Evolutionary conservation across 257 asterid genomes (phyloP).

Genomic region (Primulina eburnea): DNA sequence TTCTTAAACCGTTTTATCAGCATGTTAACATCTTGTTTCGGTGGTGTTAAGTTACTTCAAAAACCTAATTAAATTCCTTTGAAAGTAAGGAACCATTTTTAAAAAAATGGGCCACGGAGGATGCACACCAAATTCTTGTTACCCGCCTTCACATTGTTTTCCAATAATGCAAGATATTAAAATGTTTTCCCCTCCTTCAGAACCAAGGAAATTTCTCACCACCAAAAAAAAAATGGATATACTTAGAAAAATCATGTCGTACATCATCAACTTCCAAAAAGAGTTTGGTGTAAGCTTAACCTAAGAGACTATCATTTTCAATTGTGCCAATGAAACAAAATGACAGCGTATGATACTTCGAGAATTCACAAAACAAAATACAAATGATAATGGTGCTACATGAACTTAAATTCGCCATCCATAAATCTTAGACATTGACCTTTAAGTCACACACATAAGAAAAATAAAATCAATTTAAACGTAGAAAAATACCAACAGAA

Average conservation of each 20-base stretch:
- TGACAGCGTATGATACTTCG: too few relatives aligned
- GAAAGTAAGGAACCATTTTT: background rate
- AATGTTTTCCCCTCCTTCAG: background rate
- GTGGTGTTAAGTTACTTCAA: background rate
- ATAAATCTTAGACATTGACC: conserved; percentile 4
- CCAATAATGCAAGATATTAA: background rate
- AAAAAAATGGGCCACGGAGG: background rate
- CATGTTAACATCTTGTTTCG: background rate
- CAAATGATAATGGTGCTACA: too few relatives aligned
- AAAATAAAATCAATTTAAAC: conserved; percentile 12
- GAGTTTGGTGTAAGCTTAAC: too few relatives aligned
- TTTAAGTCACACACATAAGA: background rate
- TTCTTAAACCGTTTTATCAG: too few relatives aligned
- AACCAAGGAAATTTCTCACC: background rate
- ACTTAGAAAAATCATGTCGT: background rate
- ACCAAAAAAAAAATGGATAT: background rate
- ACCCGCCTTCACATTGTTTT: background rate
- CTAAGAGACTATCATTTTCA: too few relatives aligned
- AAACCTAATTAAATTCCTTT: conserved; percentile 8
- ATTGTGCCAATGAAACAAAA: too few relatives aligned
- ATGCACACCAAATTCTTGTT: background rate
- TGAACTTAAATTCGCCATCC: background rate
- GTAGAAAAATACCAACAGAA: conserved; percentile 5
- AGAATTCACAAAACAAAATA: too few relatives aligned
- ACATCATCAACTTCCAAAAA: too few relatives aligned